Evolutionary conservation across 805 yeast genomes (phyloP), one percentile per base, ranked within the genome.

Genomic region (Cyberlindnera japonica): DNA sequence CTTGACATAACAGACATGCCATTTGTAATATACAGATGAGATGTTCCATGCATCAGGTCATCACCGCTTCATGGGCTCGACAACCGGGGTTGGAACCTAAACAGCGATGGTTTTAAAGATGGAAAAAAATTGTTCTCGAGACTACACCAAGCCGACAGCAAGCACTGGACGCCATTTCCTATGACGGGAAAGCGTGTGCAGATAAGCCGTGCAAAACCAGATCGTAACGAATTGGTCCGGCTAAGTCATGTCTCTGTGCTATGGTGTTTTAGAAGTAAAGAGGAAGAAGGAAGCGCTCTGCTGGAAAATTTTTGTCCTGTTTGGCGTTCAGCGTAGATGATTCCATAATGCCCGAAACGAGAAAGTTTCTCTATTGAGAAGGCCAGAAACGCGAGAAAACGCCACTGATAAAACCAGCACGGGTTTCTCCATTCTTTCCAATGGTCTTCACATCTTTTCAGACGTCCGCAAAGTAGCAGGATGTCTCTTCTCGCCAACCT

Each of bases 91-190:
- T 64, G 87, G 88, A 81, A 83, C 95, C 95, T 87, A 89, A 81
- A 82, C 86, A 78, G 90, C 95, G 88, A 88, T 88, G 96, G 96
- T 88, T 88, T 88, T 88, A 86, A 83, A 81, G 55, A 44, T 50
- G 52, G 28, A 37, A 16, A 14, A 31, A 26, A 21, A 4, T 38
- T 37, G 37, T 8, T 46, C 43, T 45, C 18, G 45, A 35, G 26
- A 37, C 40, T 40, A 16, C 40, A 24, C 33, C 40, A 26, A 22
- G 32, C 38, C 44, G 4, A 18, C 30, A 27, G 18, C 16, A 6
- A 11, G 11, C 11, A 22, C 24, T 22, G 24, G 24, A 11, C 8
- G 24, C n/a, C n/a, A n/a, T n/a, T n/a, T n/a, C n/a, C n/a, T n/a
- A n/a, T n/a, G n/a, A n/a, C n/a, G n/a, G n/a, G n/a, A n/a, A n/a